Base-by-base conservation (phyloP, 805 yeast genomes). In the Lachancea lanzarotensis region DNA sequence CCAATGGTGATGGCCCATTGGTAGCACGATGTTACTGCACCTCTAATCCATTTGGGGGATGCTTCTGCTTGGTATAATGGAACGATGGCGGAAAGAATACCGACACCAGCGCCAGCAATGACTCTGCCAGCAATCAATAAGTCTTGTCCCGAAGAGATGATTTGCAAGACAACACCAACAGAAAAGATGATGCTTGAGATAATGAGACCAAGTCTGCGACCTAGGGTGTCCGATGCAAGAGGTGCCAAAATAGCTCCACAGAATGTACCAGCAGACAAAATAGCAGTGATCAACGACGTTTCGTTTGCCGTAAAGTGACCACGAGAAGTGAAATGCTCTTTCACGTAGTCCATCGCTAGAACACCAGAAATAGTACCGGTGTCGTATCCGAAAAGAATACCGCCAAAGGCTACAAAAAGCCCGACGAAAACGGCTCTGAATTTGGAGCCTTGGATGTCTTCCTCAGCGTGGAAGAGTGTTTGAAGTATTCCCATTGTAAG, bases 361-460 rank as follows among this genome's bases (percentile, higher is more conserved):
- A 31, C 16, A 13, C 34, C 34, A 7, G 34, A 31, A 13, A 31
- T 31, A 6, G 34, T 31, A 31, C 34, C 34, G 16, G 34, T 31
- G 34, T 31, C 34, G n/a, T 31, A 31, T 11, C 34, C 34, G n/a
- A 31, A 31, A 6, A 31, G n/a, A 31, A 31, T 31, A 16, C 34
- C 34, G n/a, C 34, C 34, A n/a, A 31, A 31, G n/a, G 34, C 34
- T 11, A 31, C 34, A 13, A 31, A 31, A 11, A 31, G 34, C n/a
- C 34, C 34, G 34, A 31, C 34, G 34, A 31, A 31, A 13, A 31
- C n/a, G 34, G 34, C 34, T 31, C 34, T 31, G 34, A 31, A 31
- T n/a, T 31, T 31, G n/a, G 34, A 31, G 34, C 34, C 34, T 31
- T 31, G 34, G n/a, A 31, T 31, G 34, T 31, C 34, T n/a, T 31